These are phyloP conservation scores for Metschnikowia borealis DNA, from an alignment of 805 yeast genomes.

Conservation along the genomic window DNA sequence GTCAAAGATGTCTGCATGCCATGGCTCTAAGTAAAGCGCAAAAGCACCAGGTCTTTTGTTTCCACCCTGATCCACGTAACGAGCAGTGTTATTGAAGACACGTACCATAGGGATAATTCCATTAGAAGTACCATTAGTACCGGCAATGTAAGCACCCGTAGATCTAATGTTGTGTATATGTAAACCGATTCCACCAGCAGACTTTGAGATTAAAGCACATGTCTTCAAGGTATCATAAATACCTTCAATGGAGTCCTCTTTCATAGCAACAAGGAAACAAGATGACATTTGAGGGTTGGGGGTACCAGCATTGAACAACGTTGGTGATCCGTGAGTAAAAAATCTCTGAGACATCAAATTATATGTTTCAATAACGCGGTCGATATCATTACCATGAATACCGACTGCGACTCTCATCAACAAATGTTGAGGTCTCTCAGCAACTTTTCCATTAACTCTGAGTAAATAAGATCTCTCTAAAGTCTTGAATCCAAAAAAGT, in stretches of 20 bases:
- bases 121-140: constrained; percentile 60
- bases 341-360: constrained; percentile 55
- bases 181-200: constrained; percentile 62
- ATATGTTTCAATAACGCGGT: constrained; percentile 51
- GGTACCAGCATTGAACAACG: constrained; percentile 60
- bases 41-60: constrained; percentile 64
- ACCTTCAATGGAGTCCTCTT: constrained; percentile 61
- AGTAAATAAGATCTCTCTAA: constrained; percentile 56
- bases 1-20: constrained; percentile 60
- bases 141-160: constrained; percentile 59
- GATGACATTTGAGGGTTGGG: constrained; percentile 59
- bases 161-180: constrained; percentile 58
- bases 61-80: constrained; percentile 65
- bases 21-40: constrained; percentile 58
- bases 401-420: constrained; percentile 62
- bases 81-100: constrained; percentile 59
- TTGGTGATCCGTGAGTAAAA: constrained; percentile 62
- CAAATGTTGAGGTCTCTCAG: constrained; percentile 60
- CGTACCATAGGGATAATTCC: constrained; percentile 62
- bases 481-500: constrained; percentile 60
- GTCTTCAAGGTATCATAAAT: constrained; percentile 58
- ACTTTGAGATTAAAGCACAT: constrained; percentile 58
- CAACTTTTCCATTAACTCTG: constrained; percentile 52
- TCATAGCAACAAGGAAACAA: constrained; percentile 60
- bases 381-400: constrained; percentile 54